Conservation (phyloP, 148 eudicot species). For the Chenopodium quinoa region DNA sequence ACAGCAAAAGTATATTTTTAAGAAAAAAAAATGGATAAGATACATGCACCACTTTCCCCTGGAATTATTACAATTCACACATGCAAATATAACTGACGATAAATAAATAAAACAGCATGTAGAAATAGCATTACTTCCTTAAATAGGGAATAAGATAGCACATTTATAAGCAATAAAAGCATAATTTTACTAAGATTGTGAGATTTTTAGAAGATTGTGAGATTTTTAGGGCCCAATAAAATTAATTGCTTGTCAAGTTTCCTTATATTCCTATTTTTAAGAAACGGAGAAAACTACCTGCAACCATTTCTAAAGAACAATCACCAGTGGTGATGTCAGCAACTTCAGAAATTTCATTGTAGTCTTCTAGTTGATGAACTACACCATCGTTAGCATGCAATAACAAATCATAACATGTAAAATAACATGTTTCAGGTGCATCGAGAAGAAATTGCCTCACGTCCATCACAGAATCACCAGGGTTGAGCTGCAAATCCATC, state of each 20-base stretch:
- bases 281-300: conserved; percentile 47
- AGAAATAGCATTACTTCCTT: too few species aligned
- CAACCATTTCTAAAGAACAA: conserved; percentile 92
- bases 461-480: conserved; percentile 98
- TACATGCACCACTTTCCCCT: too few species aligned
- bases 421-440: conserved; percentile 95
- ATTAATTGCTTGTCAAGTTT: background rate
- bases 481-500: conserved; percentile 63
- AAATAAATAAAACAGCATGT: too few species aligned
- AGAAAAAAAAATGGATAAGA: too few species aligned
- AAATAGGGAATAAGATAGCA: background rate
- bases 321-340: conserved; percentile 82
- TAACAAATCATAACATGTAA: conserved; percentile 87
- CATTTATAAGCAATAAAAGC: background rate
- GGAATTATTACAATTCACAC: too few species aligned
- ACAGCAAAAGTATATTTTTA: too few species aligned
- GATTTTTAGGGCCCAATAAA: background rate
- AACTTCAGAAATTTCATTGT: conserved; percentile 91
- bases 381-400: conserved; percentile 73
- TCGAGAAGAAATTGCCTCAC: conserved; percentile 97
- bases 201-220: background rate
- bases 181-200: background rate
- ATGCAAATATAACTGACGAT: too few species aligned
- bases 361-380: conserved; percentile 80
- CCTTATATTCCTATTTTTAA: background rate